phyloP scores from a whole-genome alignment of 2,329 filamentous ascomycete genomes.

The Alternaria metachromatica region DNA sequence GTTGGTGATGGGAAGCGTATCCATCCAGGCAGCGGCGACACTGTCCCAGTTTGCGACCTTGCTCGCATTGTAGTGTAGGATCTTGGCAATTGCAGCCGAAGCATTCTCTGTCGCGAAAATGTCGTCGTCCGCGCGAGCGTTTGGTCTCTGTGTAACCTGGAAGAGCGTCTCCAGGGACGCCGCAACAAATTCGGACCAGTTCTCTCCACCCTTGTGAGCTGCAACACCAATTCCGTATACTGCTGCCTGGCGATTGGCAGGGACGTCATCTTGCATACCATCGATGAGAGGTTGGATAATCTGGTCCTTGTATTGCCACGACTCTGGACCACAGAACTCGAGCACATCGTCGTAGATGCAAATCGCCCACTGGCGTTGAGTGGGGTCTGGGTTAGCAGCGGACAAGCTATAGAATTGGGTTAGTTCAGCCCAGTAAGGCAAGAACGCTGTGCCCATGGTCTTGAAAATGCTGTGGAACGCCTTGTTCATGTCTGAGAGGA shows the following conservation, averaged over 20 bases:
- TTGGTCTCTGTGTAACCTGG: conserved; percentile 78
- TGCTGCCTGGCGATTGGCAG: conserved; percentile 93
- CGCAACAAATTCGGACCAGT: conserved; percentile 87
- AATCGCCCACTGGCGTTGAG: conserved; percentile 96
- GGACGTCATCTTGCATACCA: conserved; percentile 83
- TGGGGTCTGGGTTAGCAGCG: conserved; percentile 80
- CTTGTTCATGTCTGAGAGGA: conserved; percentile 99
- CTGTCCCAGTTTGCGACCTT: conserved; percentile 79
- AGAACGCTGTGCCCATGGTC: conserved; percentile 84
- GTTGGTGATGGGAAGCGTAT: conserved; percentile 88
- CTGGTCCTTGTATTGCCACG: conserved; percentile 82
- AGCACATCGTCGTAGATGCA: conserved; percentile 99
- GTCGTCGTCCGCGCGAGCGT: conserved; percentile 88
- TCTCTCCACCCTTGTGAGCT: conserved; percentile 85
- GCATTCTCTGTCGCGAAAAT: conserved; percentile 98
- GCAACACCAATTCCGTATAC: conserved; percentile 96
- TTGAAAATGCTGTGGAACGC: conserved; percentile 99
- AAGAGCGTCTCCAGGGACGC: conserved; percentile 83
- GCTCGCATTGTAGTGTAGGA: conserved; percentile 84
- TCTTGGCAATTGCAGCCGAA: conserved; percentile 95
- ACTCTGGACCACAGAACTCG: conserved; percentile 92
- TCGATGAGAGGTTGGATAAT: conserved; percentile 87
- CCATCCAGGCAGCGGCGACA: conserved; percentile 83
- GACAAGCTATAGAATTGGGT: conserved; percentile 86
- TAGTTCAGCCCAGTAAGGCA: conserved; percentile 86